Evolutionary conservation across 2,329 filamentous ascomycete genomes (phyloP).

Genomic region (Colletotrichum theobromicola): DNA sequence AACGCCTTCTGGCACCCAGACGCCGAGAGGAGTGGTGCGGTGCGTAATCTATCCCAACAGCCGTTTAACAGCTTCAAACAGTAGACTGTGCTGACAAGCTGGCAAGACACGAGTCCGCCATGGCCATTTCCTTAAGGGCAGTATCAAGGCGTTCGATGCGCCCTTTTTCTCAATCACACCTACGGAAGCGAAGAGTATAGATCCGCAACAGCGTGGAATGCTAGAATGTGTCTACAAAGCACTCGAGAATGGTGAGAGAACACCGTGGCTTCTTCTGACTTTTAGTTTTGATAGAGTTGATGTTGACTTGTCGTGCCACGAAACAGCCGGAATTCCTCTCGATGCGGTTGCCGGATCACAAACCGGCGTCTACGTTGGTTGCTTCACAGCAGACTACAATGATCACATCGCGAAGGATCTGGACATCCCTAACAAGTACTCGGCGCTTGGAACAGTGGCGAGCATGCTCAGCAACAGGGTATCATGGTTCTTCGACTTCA

Average conservation of each 20-base stretch:
- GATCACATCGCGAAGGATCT: conserved; percentile 16
- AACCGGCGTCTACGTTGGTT: conserved; percentile 29
- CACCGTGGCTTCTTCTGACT: not conserved
- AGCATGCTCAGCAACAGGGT: conserved; percentile 39
- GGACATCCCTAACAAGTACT: conserved; percentile 20
- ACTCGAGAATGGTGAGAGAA: conserved; percentile 24
- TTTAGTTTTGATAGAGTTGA: too few relatives aligned
- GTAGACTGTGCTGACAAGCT: not conserved
- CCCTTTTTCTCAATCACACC: conserved; percentile 33
- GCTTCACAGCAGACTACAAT: conserved; percentile 29
- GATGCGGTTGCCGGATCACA: conserved; percentile 22
- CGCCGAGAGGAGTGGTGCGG: conserved; percentile 28
- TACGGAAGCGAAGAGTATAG: conserved; percentile 32
- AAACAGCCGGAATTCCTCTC: conserved; percentile 25
- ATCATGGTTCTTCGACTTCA: conserved; percentile 40
- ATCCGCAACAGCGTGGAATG: conserved; percentile 35
- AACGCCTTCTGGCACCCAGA: conserved; percentile 35
- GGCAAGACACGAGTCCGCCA: conserved; percentile 23
- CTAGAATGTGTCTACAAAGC: conserved; percentile 41
- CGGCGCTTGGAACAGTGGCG: conserved; percentile 32
- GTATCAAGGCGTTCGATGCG: conserved; percentile 27
- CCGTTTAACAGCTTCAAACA: not conserved
- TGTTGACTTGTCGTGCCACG: not conserved
- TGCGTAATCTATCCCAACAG: not conserved
- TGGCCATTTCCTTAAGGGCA: conserved; percentile 31